A percentile compares a stretch with the other conserved stretches of the same genome.
Conservation (phyloP, 2,329 filamentous ascomycete species). For the Pseudogymnoascus verrucosus region DNA sequence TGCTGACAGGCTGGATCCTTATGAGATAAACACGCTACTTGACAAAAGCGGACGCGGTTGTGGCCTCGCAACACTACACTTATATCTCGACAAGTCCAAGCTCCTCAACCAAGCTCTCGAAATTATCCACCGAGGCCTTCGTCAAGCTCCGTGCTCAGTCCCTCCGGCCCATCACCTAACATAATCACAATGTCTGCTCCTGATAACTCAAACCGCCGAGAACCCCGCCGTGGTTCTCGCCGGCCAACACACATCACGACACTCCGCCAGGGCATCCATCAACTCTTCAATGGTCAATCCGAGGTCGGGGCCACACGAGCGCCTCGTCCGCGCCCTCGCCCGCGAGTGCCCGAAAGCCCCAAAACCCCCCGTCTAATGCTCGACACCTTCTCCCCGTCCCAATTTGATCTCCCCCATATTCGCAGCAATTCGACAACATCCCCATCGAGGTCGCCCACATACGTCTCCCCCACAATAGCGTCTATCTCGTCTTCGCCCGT, state of each 20-base stretch:
- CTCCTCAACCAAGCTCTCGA: background rate
- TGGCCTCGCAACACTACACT: background rate
- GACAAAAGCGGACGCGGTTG: background rate
- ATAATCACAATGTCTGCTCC: background rate
- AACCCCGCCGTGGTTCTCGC: background rate
- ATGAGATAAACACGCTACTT: background rate
- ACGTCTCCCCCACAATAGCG: background rate
- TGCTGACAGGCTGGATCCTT: background rate
- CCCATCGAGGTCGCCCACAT: slow-evolving; percentile 14
- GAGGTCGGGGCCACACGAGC: slow-evolving; percentile 14
- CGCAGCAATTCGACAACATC: slow-evolving; percentile 32
- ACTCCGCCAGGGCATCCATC: slow-evolving; percentile 17
- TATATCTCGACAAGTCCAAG: slow-evolving; percentile 2
- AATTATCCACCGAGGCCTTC: background rate
- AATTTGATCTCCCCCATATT: slow-evolving; percentile 36
- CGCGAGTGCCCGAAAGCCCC: slow-evolving; percentile 33
- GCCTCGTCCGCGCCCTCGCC: background rate
- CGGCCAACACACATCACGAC: background rate
- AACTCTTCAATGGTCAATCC: slow-evolving; percentile 23
- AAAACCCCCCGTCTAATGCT: slow-evolving; percentile 40
- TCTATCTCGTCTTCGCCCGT: background rate
- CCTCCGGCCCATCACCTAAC: background rate
- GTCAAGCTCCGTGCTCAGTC: background rate
- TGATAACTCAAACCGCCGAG: background rate
- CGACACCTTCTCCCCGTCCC: slow-evolving; percentile 34